These are phyloP conservation scores for Aspergillus sparsus DNA, from an alignment of 495 filamentous ascomycete species.

Conservation along the genomic window DNA sequence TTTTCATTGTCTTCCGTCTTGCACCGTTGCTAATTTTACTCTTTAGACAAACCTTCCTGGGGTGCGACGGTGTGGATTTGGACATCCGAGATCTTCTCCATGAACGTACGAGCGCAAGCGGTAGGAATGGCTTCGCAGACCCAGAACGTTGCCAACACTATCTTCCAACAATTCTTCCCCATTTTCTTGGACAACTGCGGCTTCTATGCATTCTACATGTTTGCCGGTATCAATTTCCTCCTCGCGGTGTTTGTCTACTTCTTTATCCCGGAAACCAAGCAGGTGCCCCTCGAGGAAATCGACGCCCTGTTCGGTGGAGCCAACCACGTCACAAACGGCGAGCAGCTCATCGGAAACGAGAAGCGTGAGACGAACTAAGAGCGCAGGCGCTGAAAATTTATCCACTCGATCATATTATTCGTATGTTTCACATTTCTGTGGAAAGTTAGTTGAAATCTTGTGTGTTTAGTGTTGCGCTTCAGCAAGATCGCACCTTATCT, in stretches of 20 bases:
- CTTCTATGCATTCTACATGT: slow-evolving; percentile 55
- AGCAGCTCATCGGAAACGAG: slow-evolving; percentile 36
- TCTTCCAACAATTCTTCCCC: slow-evolving; percentile 69
- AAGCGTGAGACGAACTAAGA: slow-evolving; percentile 27
- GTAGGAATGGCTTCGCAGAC: slow-evolving; percentile 69
- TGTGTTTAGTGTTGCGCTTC: not conserved
- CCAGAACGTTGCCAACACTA: slow-evolving; percentile 65
- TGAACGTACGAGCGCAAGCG: slow-evolving; percentile 67
- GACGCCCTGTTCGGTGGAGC: slow-evolving; percentile 59
- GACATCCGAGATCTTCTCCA: slow-evolving; percentile 65
- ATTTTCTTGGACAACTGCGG: slow-evolving; percentile 60
- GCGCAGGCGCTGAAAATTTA: slow-evolving; percentile 1
- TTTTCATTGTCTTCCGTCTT: not conserved
- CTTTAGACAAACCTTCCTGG: slow-evolving; percentile 63
- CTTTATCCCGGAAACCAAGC: slow-evolving; percentile 74
- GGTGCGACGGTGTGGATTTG: slow-evolving; percentile 68
- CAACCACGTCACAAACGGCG: slow-evolving; percentile 59
- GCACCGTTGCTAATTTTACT: slow-evolving; percentile 20
- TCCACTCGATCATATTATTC: not conserved
- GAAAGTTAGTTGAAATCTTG: not conserved
- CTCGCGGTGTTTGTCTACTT: slow-evolving; percentile 72
- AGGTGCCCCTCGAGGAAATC: slow-evolving; percentile 66
- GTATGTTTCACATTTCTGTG: no score
- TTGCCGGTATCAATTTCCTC: slow-evolving; percentile 56
- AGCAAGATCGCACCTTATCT: not conserved